These are phyloP conservation scores for Penicillium manginii DNA, from an alignment of 495 filamentous ascomycete species.

Conservation along the genomic window DNA sequence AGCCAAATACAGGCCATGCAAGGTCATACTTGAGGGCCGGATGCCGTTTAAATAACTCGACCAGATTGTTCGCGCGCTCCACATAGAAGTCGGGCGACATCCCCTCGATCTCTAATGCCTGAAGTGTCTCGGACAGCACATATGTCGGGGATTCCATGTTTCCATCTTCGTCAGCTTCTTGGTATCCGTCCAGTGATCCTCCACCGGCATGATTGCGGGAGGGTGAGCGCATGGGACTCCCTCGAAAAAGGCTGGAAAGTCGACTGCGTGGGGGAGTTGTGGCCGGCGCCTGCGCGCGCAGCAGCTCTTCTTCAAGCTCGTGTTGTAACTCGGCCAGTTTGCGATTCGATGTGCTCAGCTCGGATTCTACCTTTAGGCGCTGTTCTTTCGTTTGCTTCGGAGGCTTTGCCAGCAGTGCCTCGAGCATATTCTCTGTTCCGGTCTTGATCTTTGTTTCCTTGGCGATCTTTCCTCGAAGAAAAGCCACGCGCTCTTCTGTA, in stretches of 20 bases:
- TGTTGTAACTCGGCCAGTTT: slow-evolving; percentile 82
- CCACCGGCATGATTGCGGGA: slow-evolving; percentile 51
- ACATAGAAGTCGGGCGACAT: slow-evolving; percentile 96
- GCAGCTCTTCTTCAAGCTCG: slow-evolving; percentile 75
- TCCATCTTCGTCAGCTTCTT: slow-evolving; percentile 53
- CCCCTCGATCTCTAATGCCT: slow-evolving; percentile 81
- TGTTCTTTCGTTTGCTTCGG: slow-evolving; percentile 95
- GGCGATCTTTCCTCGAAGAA: slow-evolving; percentile 79
- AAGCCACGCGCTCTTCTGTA: slow-evolving; percentile 74
- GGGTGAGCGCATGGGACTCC: slow-evolving; percentile 67
- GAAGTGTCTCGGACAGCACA: slow-evolving; percentile 83
- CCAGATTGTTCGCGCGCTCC: slow-evolving; percentile 83
- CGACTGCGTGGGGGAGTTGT: slow-evolving; percentile 68
- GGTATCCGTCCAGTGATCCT: slow-evolving; percentile 47
- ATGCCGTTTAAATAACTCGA: slow-evolving; percentile 90
- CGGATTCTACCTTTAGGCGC: slow-evolving; percentile 80
- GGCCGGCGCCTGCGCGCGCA: slow-evolving; percentile 62
- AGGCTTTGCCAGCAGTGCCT: slow-evolving; percentile 92
- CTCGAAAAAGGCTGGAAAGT: slow-evolving; percentile 69
- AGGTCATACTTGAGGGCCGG: slow-evolving; percentile 94
- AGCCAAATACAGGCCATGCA: slow-evolving; percentile 90
- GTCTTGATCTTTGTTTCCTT: slow-evolving; percentile 97
- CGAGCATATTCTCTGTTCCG: slow-evolving; percentile 95
- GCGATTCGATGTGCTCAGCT: slow-evolving; percentile 87
- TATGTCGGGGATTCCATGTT: slow-evolving; percentile 88